Evolutionary conservation across 192 early-diverging fungal species (phyloP).

Genomic region (Backusella circina): DNA sequence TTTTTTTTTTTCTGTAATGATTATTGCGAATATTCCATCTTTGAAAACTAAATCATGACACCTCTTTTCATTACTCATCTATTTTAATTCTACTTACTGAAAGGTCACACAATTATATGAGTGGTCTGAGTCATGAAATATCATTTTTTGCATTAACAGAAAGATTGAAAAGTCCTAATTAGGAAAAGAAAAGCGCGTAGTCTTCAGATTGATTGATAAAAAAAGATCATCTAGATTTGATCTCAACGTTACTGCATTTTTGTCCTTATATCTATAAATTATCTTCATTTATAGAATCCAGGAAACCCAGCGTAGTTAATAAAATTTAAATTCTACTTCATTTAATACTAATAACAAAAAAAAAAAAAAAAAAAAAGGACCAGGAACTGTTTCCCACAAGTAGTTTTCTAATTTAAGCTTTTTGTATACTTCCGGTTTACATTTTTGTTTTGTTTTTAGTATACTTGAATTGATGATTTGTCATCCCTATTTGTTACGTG

Average conservation of each 20-base stretch:
- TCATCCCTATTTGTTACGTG: background rate
- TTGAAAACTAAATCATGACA: no score
- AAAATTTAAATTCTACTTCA: background rate
- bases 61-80: no score
- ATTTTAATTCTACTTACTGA: no score
- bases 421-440: background rate
- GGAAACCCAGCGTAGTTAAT: background rate
- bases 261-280: background rate
- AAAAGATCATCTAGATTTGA: background rate
- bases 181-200: background rate
- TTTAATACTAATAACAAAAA: no score
- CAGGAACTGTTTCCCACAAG: background rate
- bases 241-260: background rate
- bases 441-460: background rate
- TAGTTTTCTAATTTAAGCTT: background rate
- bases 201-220: background rate
- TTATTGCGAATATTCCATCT: no score
- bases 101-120: no score
- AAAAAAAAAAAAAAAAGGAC: background rate
- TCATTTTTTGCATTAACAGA: no score
- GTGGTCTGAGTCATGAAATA: no score
- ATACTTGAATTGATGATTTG: background rate
- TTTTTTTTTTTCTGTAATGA: no score
- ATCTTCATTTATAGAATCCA: background rate
- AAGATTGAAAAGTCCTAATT: no score